Percentiles rank a stretch among this genome's conserved stretches.
These are phyloP conservation scores for Phylloporus scabripes DNA, from an alignment of 768 basidiomycete genomes.

Conservation along the genomic window DNA sequence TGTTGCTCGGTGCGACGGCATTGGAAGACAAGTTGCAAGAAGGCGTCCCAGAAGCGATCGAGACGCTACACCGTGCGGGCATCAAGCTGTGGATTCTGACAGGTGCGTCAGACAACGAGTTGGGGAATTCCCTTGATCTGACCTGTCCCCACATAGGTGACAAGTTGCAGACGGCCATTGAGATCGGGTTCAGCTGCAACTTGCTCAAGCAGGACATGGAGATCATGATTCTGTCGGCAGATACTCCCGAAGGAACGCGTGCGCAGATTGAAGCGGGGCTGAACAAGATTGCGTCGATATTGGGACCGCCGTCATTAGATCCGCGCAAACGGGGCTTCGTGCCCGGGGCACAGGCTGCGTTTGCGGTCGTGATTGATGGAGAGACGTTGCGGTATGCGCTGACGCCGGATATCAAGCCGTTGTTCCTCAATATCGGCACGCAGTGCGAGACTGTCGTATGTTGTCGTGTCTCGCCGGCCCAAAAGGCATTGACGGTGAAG, in stretches of 20 bases:
- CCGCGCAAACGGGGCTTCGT: slow-evolving; percentile 61
- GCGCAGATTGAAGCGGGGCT: slow-evolving; percentile 87
- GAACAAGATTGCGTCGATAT: slow-evolving; percentile 88
- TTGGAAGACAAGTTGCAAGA: slow-evolving; percentile 96
- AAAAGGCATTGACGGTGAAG: slow-evolving; percentile 96
- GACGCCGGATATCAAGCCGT: slow-evolving; percentile 64
- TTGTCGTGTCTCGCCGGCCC: slow-evolving; percentile 94
- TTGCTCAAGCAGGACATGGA: slow-evolving; percentile 93
- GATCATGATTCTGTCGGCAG: slow-evolving; percentile 92
- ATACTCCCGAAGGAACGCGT: slow-evolving; percentile 65
- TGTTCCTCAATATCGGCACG: slow-evolving; percentile 89
- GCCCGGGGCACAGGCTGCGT: slow-evolving; percentile 60
- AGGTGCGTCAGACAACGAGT: slow-evolving; percentile 40
- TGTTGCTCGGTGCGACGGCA: slow-evolving; percentile 91
- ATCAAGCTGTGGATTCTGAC: slow-evolving; percentile 99
- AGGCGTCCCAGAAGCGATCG: slow-evolving; percentile 95
- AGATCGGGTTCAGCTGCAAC: slow-evolving; percentile 95
- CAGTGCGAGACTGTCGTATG: slow-evolving; percentile 98
- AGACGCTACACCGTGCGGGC: slow-evolving; percentile 83
- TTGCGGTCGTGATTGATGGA: slow-evolving; percentile 95
- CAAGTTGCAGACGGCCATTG: slow-evolving; percentile 97
- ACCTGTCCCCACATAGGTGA: slow-evolving; percentile 52
- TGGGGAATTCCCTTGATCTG: background rate
- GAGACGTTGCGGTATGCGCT: slow-evolving; percentile 85
- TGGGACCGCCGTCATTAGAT: slow-evolving; percentile 68